phyloP scores from a whole-genome alignment of 345 rosid species.

The Gossypium longicalyx region DNA sequence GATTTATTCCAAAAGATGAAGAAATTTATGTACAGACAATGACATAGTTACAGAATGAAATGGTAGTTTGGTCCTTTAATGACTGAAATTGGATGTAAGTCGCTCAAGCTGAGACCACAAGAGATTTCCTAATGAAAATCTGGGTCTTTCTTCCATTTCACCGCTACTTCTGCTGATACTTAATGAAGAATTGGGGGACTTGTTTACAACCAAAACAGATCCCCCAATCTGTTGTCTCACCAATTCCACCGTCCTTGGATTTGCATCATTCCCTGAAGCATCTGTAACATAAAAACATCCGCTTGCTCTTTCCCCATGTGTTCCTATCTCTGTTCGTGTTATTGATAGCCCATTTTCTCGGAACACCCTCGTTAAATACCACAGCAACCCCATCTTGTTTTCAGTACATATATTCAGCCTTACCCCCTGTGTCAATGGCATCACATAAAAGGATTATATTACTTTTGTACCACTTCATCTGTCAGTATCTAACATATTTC shows the following conservation, averaged over 20 bases:
- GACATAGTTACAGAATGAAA: background rate
- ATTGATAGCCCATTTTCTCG: constrained; percentile 74
- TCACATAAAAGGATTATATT: background rate
- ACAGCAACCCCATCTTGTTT: constrained; percentile 58
- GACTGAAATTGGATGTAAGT: constrained; percentile 35
- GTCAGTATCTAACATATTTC: too few species aligned
- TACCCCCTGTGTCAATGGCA: constrained; percentile 40
- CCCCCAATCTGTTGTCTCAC: constrained; percentile 60
- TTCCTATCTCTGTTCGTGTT: constrained; percentile 53
- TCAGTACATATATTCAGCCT: constrained; percentile 54
- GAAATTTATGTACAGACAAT: too few species aligned
- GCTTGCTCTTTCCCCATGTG: constrained; percentile 45
- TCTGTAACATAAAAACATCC: constrained; percentile 75
- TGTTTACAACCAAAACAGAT: constrained; percentile 43
- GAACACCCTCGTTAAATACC: constrained; percentile 57
- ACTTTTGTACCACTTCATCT: too few species aligned
- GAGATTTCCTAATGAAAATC: constrained; percentile 50
- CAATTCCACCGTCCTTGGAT: constrained; percentile 31
- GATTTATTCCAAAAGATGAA: too few species aligned
- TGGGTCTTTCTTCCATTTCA: constrained; percentile 33
- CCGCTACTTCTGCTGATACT: constrained; percentile 24
- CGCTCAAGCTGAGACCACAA: constrained; percentile 77
- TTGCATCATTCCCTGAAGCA: constrained; percentile 52
- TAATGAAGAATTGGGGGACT: constrained; percentile 26
- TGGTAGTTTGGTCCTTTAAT: background rate